phyloP scores from a whole-genome alignment of 805 yeast genomes.

The Candida succiphila region DNA sequence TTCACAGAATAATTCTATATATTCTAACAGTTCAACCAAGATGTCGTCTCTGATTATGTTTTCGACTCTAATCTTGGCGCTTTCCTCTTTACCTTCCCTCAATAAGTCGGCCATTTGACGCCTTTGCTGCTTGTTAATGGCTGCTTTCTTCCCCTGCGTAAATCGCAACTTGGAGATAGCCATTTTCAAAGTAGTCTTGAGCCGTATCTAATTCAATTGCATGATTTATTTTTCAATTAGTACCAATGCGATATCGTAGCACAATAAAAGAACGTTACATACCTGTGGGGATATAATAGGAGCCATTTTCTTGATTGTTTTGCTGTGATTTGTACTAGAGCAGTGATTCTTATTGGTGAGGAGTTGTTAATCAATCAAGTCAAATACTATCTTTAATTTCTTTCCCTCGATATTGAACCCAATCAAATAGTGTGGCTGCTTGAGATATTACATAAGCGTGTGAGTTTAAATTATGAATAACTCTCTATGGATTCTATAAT shows the following conservation, averaged over 20 bases:
- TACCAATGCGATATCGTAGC: too few relatives aligned
- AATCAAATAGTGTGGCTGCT: too few relatives aligned
- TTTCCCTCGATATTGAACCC: too few relatives aligned
- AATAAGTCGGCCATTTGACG: conserved; percentile 63
- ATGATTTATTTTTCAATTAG: too few relatives aligned
- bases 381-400: too few relatives aligned
- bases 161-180: conserved; percentile 62
- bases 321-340: neutral
- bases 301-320: conserved; percentile 11
- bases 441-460: too few relatives aligned
- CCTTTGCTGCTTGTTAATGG: conserved; percentile 66
- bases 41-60: conserved; percentile 77
- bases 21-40: conserved; percentile 68
- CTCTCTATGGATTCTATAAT: too few relatives aligned
- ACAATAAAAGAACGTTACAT: conserved; percentile 4
- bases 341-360: neutral
- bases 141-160: conserved; percentile 65
- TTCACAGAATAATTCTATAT: conserved; percentile 76
- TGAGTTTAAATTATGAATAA: too few relatives aligned
- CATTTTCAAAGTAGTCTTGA: conserved; percentile 45
- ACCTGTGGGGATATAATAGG: conserved; percentile 20
- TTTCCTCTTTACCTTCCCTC: conserved; percentile 62
- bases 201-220: conserved; percentile 2
- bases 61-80: conserved; percentile 78
- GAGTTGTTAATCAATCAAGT: too few relatives aligned